phyloP scores from a whole-genome alignment of 371 early-diverging fungal species.

The Rhizopus stolonifer region DNA sequence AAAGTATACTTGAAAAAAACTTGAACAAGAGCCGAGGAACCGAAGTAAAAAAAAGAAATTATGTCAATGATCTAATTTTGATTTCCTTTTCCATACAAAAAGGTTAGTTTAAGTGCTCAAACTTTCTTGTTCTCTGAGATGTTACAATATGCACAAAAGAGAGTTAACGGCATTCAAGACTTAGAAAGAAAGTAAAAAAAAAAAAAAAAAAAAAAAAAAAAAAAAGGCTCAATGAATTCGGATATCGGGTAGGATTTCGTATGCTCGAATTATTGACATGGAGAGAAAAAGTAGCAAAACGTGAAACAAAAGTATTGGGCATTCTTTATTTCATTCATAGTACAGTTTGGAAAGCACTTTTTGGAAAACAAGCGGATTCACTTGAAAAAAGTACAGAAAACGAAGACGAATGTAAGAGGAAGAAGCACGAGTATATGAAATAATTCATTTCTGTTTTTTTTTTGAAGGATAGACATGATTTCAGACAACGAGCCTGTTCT shows the following conservation, averaged over 20 bases:
- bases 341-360: slow-evolving; percentile 88
- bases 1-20: slow-evolving; percentile 62
- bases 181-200: slow-evolving; percentile 81
- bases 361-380: slow-evolving; percentile 94
- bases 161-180: slow-evolving; percentile 91
- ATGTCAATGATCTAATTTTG: no score
- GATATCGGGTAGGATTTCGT: slow-evolving; percentile 91
- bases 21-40: slow-evolving; percentile 62
- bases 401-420: slow-evolving; percentile 86
- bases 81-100: slow-evolving; percentile 1
- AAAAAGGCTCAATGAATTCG: slow-evolving; percentile 82
- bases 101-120: slow-evolving; percentile 86
- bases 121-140: slow-evolving; percentile 94
- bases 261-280: slow-evolving; percentile 81
- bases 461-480: slow-evolving; percentile 84
- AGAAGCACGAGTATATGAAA: not conserved
- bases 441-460: not conserved
- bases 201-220: not conserved
- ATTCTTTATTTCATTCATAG: slow-evolving; percentile 90
- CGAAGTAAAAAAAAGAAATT: slow-evolving; percentile 65
- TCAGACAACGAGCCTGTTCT: slow-evolving; percentile 93
- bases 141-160: slow-evolving; percentile 91
- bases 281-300: slow-evolving; percentile 83
- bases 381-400: slow-evolving; percentile 91
- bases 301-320: slow-evolving; percentile 86